Evolutionary conservation across 352 stramenopile genomes (phyloP).

Genomic region (Pythium angustatum): DNA sequence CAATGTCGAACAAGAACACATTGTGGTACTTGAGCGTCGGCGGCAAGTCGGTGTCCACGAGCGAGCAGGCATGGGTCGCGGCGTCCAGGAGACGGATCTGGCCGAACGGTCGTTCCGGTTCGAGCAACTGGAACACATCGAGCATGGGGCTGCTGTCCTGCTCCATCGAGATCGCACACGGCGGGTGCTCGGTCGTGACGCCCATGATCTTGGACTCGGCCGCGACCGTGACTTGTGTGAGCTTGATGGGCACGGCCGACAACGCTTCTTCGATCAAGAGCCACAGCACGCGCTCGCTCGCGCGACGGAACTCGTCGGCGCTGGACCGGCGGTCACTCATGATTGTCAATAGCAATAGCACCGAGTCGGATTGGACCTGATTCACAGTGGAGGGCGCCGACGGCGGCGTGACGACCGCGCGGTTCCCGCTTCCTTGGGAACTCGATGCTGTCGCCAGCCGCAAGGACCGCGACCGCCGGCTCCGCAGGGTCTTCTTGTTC

Average conservation of each 20-base stretch:
- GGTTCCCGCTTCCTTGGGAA: neutral
- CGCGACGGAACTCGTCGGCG: slow-evolving; percentile 37
- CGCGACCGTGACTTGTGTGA: slow-evolving; percentile 15
- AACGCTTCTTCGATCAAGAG: slow-evolving; percentile 49
- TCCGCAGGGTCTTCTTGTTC: slow-evolving; percentile 27
- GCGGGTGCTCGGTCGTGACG: slow-evolving; percentile 28
- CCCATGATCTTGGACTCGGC: slow-evolving; percentile 21
- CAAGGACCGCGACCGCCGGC: slow-evolving; percentile 15
- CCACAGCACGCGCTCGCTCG: slow-evolving; percentile 52
- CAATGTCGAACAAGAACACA: slow-evolving; percentile 54
- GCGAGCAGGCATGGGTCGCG: neutral
- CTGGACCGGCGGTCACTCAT: slow-evolving; percentile 24
- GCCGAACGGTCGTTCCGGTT: slow-evolving; percentile 24
- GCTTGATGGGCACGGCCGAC: slow-evolving; percentile 23
- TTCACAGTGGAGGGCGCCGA: slow-evolving; percentile 8
- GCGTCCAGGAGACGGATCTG: slow-evolving; percentile 7
- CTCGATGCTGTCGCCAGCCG: slow-evolving; percentile 7
- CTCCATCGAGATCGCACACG: slow-evolving; percentile 32
- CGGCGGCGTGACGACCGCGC: slow-evolving; percentile 12
- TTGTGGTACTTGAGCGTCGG: slow-evolving; percentile 56
- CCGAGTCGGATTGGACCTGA: slow-evolving; percentile 24
- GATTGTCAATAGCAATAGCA: slow-evolving; percentile 22
- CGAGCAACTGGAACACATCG: slow-evolving; percentile 28
- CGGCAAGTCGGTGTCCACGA: slow-evolving; percentile 21
- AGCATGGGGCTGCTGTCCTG: slow-evolving; percentile 30